A percentile compares a stretch with the other conserved stretches of the same genome.
Evolutionary conservation across 805 yeast genomes (phyloP).

Genomic region (Suhomyces sp.): DNA sequence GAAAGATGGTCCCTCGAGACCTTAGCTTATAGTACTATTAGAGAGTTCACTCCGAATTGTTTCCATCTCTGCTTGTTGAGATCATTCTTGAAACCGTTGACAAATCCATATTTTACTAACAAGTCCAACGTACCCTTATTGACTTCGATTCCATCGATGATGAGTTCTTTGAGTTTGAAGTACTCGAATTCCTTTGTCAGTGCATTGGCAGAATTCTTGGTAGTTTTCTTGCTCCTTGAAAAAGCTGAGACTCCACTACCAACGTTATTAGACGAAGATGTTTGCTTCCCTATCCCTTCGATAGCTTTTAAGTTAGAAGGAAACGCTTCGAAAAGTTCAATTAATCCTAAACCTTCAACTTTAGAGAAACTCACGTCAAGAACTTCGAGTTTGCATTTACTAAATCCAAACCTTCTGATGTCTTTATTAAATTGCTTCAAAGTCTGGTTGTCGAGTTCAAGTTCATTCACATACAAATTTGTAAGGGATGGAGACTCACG

Average conservation of each 20-base stretch:
- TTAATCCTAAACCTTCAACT: constrained; percentile 40
- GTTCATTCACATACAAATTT: constrained; percentile 30
- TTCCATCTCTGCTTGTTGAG: constrained; percentile 30
- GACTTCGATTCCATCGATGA: constrained; percentile 36
- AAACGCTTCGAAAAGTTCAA: constrained; percentile 24
- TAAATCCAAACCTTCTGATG: constrained; percentile 17
- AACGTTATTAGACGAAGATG: neutral
- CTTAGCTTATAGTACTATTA: no score
- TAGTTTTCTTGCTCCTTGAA: no score
- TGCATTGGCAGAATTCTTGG: no score
- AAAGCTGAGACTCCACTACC: no score
- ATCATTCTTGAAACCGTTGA: constrained; percentile 23
- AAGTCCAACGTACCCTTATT: constrained; percentile 26
- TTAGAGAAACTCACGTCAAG: constrained; percentile 40
- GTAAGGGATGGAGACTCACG: constrained; percentile 19
- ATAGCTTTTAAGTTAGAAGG: constrained; percentile 8
- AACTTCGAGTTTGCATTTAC: constrained; percentile 17
- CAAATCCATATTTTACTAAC: constrained; percentile 18
- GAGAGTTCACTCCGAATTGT: constrained; percentile 35
- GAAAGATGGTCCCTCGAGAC: no score
- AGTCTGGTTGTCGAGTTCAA: constrained; percentile 36
- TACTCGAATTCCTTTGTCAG: neutral
- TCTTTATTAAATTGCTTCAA: constrained; percentile 30
- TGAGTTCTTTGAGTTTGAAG: constrained; percentile 20
- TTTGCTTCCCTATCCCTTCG: no score